phyloP scores from a whole-genome alignment of 345 rosid genomes.

The Pugionium cornutum region DNA sequence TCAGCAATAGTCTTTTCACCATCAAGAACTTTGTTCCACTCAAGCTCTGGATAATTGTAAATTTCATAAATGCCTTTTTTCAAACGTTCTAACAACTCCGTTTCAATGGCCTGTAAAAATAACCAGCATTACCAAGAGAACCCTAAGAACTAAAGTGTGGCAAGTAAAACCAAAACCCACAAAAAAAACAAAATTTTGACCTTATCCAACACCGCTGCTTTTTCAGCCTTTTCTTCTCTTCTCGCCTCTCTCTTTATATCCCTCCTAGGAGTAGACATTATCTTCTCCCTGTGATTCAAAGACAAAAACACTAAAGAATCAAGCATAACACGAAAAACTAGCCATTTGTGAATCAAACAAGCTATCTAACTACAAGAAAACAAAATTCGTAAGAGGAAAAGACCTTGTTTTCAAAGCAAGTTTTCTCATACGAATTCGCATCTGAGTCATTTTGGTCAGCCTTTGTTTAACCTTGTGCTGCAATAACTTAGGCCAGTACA shows the following conservation, averaged over 20 bases:
- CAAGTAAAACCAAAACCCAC: constrained; percentile 3
- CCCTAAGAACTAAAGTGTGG: not conserved
- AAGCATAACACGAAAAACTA: constrained; percentile 14
- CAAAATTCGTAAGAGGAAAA: constrained; percentile 3
- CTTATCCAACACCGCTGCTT: constrained; percentile 84
- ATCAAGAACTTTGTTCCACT: constrained; percentile 58
- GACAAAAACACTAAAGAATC: constrained; percentile 12
- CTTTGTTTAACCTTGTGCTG: constrained; percentile 89
- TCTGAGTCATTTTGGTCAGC: constrained; percentile 95
- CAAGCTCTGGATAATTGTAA: constrained; percentile 56
- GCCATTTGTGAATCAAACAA: not conserved
- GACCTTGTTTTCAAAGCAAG: constrained; percentile 89
- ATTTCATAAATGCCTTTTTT: constrained; percentile 73
- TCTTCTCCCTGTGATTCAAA: constrained; percentile 55
- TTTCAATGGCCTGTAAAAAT: constrained; percentile 71
- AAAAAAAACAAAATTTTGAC: constrained; percentile 39
- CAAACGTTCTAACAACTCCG: constrained; percentile 79
- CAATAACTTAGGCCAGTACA: constrained; percentile 91
- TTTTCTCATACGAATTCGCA: constrained; percentile 95
- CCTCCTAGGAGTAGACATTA: constrained; percentile 71
- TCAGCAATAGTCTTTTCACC: constrained; percentile 43
- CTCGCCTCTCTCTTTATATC: constrained; percentile 64
- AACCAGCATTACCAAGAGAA: not conserved
- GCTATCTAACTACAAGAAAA: not conserved
- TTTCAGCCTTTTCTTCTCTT: constrained; percentile 84